Evolutionary conservation across 2,329 filamentous ascomycete genomes (phyloP), one percentile per base, ranked within the genome.

Genomic region (Pestalotiopsis sp.): DNA sequence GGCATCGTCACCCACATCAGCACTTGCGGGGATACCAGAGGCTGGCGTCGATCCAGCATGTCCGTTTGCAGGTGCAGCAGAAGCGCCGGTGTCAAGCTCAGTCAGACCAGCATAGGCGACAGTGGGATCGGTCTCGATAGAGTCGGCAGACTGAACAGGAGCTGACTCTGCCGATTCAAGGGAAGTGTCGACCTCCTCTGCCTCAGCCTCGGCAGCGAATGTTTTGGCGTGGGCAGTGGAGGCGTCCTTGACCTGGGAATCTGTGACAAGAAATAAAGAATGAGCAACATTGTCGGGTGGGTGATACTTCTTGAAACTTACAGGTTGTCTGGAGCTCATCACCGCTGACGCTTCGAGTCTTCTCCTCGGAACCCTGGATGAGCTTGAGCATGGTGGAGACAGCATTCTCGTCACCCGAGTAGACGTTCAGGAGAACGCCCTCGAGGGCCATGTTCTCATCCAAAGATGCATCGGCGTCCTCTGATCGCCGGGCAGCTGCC

Each of bases 391-490:
- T 94, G 68, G 92, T 89, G 66, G 88, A 83, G 27, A 96, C 92
- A 64, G 92, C 93, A 73, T 84, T 86, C 71, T 92, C 88, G 75
- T 95, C 92, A 61, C 93, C 93, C 60, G 90, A 89, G 80, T 97
- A 96, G 39, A 96, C 91, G 69, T 91, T 87, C 61, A 94, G 85
- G 68, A 97, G 85, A 41, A 93, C 90, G 65, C 93, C 93, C 81
- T 97, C 93, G 69, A 96, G 90, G 45, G 93, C 93, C 80, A 90
- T 90, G 80, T 91, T 93, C 82, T 95, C 92, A 68, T 94, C 92
- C 4, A 86, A 79, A 55, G 84, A 81, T 62, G 88, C 86, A 73
- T 92, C 87, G 67, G 84, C 87, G 71, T 92, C 92, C 76, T 93
- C 91, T 23, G 89, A 86, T 74, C 92, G 88, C 72, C 93, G 90